A percentile compares a stretch with the other conserved stretches of the same genome.
phyloP scores from a whole-genome alignment of 176 grass and related monocot species.

The Tuctoria greenei region DNA sequence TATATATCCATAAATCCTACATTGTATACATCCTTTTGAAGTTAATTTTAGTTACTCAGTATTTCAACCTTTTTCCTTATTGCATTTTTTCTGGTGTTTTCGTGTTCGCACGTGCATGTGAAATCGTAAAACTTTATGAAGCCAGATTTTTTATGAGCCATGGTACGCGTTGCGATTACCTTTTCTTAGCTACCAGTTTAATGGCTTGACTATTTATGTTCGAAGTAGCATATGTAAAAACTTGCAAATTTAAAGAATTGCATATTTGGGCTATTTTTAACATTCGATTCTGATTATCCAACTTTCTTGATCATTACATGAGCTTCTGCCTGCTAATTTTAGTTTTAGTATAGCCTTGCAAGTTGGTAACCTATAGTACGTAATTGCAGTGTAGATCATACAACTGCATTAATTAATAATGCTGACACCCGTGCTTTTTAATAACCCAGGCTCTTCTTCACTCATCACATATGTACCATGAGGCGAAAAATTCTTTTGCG shows the following conservation, averaged over 20 bases:
- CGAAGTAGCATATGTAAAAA: conserved; percentile 6
- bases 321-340: background rate
- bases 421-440: background rate
- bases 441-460: conserved; percentile 70
- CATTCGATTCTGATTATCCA: conserved; percentile 1
- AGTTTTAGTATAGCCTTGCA: background rate
- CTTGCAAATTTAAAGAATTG: background rate
- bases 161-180: background rate
- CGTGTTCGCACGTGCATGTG: background rate
- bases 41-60: background rate
- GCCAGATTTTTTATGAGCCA: background rate
- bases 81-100: background rate
- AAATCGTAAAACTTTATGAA: conserved; percentile 14
- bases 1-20: background rate
- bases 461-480: conserved; percentile 87
- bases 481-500: conserved; percentile 66
- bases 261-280: background rate
- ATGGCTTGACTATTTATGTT: conserved; percentile 5
- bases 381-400: background rate
- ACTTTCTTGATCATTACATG: background rate
- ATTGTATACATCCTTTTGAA: background rate
- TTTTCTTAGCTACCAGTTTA: conserved; percentile 1
- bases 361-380: background rate
- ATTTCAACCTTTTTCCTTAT: background rate
- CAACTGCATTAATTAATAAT: background rate